These are phyloP conservation scores for Magnaporthiopsis rhizophila DNA, from an alignment of 2,329 filamentous ascomycete species.

Conservation along the genomic window DNA sequence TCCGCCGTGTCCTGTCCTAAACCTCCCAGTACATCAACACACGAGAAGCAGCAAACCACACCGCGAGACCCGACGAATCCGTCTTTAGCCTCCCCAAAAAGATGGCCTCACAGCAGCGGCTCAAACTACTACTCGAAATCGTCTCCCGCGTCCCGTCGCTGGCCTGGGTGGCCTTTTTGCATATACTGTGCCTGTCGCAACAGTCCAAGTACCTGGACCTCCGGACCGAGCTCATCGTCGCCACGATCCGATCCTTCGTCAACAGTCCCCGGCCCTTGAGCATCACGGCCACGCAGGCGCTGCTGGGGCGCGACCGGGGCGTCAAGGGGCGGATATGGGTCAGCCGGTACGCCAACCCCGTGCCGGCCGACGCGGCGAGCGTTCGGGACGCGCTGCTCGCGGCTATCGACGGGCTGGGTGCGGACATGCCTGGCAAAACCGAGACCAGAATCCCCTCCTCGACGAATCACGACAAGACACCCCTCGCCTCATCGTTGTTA, in stretches of 20 bases:
- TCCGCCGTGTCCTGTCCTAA: background rate
- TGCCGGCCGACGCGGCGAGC: conserved; percentile 42
- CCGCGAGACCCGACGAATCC: background rate
- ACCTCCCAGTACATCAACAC: background rate
- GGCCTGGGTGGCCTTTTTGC: conserved; percentile 51
- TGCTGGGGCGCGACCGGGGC: conserved; percentile 54
- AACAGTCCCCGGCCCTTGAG: conserved; percentile 29
- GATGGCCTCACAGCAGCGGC: background rate
- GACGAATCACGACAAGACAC: background rate
- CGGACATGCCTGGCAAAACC: conserved; percentile 9
- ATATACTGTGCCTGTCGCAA: conserved; percentile 60
- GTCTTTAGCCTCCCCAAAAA: background rate
- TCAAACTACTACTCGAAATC: conserved; percentile 22
- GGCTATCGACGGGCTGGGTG: conserved; percentile 47
- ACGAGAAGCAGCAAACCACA: background rate
- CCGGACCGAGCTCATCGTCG: conserved; percentile 63
- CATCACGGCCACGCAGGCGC: conserved; percentile 54
- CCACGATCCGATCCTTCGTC: conserved; percentile 61
- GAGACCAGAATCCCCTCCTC: conserved; percentile 14
- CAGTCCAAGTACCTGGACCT: conserved; percentile 72
- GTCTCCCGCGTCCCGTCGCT: conserved; percentile 53
- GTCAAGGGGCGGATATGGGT: conserved; percentile 80
- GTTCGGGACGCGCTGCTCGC: conserved; percentile 49
- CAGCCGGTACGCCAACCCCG: conserved; percentile 57
- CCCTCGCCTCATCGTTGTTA: background rate